These are phyloP conservation scores for Aureobasidium uvarum DNA, from an alignment of 2,329 filamentous ascomycete genomes.

Conservation along the genomic window DNA sequence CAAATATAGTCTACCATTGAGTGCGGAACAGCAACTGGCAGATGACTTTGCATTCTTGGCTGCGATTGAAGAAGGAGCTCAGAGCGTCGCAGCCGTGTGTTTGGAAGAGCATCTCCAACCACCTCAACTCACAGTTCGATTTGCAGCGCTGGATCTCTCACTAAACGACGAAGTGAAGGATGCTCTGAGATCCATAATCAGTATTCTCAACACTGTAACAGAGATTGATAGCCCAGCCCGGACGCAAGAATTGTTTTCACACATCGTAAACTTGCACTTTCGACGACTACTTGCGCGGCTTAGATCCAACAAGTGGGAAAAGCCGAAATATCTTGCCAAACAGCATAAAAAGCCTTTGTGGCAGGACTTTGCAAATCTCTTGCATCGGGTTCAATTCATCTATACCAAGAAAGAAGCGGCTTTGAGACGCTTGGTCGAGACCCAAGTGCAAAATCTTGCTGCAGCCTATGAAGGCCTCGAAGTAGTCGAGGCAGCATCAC, in stretches of 20 bases:
- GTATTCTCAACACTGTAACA: background rate
- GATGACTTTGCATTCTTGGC: slow-evolving; percentile 25
- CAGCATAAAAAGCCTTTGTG: slow-evolving; percentile 24
- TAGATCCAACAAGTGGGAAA: slow-evolving; percentile 9
- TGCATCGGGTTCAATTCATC: slow-evolving; percentile 10
- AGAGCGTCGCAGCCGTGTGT: slow-evolving; percentile 22
- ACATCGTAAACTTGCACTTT: slow-evolving; percentile 3
- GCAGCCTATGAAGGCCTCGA: slow-evolving; percentile 11
- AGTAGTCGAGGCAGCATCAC: background rate
- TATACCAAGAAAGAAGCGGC: slow-evolving; percentile 20
- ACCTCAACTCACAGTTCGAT: slow-evolving; percentile 1
- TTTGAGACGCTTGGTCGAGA: background rate
- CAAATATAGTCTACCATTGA: background rate
- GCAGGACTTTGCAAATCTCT: slow-evolving; percentile 16
- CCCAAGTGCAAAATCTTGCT: slow-evolving; percentile 3
- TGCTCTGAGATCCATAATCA: background rate
- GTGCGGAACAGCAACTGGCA: slow-evolving; percentile 1
- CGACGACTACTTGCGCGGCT: slow-evolving; percentile 8
- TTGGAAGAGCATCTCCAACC: slow-evolving; percentile 10
- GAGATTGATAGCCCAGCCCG: too few species aligned
- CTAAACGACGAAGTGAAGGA: slow-evolving; percentile 7
- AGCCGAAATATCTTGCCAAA: slow-evolving; percentile 19
- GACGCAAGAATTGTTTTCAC: background rate
- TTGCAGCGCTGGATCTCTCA: slow-evolving; percentile 22
- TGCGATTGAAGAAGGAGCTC: slow-evolving; percentile 23